phyloP scores from a whole-genome alignment of 1,139 yeast genomes.

The Saccharomycopsis crataegensis region DNA sequence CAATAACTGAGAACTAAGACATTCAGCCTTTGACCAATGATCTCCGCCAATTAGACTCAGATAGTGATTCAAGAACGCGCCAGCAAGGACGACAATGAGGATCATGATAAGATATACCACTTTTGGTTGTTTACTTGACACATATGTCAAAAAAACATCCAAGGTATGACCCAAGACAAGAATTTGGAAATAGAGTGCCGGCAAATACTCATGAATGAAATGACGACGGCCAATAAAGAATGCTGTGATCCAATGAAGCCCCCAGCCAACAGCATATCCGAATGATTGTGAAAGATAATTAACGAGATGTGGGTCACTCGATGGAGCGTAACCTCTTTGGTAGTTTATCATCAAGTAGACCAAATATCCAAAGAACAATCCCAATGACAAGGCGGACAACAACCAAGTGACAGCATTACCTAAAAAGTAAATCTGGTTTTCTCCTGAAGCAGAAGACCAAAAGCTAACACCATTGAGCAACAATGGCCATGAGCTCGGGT shows the following conservation, averaged over 20 bases:
- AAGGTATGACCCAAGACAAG: slow-evolving; percentile 77
- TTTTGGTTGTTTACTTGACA: slow-evolving; percentile 36
- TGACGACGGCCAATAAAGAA: slow-evolving; percentile 90
- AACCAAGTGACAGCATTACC: slow-evolving; percentile 95
- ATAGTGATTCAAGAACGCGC: slow-evolving; percentile 53
- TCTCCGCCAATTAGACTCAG: slow-evolving; percentile 72
- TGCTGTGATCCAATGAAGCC: slow-evolving; percentile 76
- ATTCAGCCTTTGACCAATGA: slow-evolving; percentile 69
- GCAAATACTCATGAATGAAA: slow-evolving; percentile 88
- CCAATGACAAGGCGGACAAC: slow-evolving; percentile 56
- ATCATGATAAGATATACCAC: slow-evolving; percentile 39
- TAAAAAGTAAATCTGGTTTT: slow-evolving; percentile 72
- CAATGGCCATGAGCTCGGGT: slow-evolving; percentile 85
- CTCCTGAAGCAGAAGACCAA: slow-evolving; percentile 72
- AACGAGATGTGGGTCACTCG: slow-evolving; percentile 45
- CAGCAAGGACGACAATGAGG: slow-evolving; percentile 42
- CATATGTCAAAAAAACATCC: slow-evolving; percentile 54
- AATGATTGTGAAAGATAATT: slow-evolving; percentile 67
- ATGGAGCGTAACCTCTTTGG: slow-evolving; percentile 56
- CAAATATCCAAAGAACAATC: slow-evolving; percentile 46
- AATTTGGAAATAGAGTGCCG: slow-evolving; percentile 83
- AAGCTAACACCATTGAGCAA: slow-evolving; percentile 89
- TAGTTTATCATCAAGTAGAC: slow-evolving; percentile 56
- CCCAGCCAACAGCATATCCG: slow-evolving; percentile 74
- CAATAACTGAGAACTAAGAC: slow-evolving; percentile 54